Base-by-base conservation (phyloP, 495 filamentous ascomycete species). In the Penicillium canariense region DNA sequence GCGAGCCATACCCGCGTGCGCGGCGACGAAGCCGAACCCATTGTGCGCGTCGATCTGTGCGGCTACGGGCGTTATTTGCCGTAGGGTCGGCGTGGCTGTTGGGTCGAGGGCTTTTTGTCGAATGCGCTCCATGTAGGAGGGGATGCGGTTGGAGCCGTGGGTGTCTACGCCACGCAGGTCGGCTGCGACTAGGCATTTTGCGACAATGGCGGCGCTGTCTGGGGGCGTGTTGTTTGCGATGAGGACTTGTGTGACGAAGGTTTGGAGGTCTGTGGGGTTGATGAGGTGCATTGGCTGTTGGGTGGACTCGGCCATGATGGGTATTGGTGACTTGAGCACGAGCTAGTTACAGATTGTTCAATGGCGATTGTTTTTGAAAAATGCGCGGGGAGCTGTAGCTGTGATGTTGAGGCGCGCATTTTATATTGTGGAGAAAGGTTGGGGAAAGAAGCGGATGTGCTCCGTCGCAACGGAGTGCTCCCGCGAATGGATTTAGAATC, bases 151-250 rank as follows among this genome's bases (percentile, higher is more conserved):
- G 56, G 83, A 81, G 63, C 88, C 88, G 64, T 92, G 88, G 4
- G 84, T 88, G 59, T 92, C 88, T 23, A 89, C 84, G 53, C 88
- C 88, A 22, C 87, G 85, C 0, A 91, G 81, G 59, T 92, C 88
- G 25, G 88, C 88, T 48, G 77, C 72, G 4, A 91, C 80, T 2
- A 92, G 79, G 47, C 81, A 84, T 53, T 68, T 61, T 25, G 86
- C 80, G n/a, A 88, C 70, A 42, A 82, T 82, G 3, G 63, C 48
- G 15, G 88, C 86, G 52, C 87, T 75, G 11, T 71, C 53, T 0
- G 60, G 56, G 5, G 84, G 67, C 0, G 87, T 84, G 8, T 82
- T 81, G 61, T 88, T 84, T 36, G 63, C 82, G 15, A 62, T 60
- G 8, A 89, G 77, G 30, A 88, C 66, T 30, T 60, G 47, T 40